A percentile compares a stretch with the other conserved stretches of the same genome.
phyloP scores from a whole-genome alignment of 2,329 filamentous ascomycete species.

The Phaeosphaeria sp. region DNA sequence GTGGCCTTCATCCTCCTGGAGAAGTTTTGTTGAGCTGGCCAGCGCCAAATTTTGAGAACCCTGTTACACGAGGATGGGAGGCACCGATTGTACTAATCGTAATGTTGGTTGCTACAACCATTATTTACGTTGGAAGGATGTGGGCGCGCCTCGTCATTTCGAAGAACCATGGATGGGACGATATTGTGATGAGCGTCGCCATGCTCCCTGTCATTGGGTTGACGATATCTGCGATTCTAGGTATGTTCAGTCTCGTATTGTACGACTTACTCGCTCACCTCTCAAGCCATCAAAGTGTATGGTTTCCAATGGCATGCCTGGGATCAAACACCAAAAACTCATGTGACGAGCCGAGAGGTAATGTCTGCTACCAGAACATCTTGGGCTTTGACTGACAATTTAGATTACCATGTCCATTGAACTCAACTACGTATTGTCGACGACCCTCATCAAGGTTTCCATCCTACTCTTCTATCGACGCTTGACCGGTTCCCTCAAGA shows the following conservation, averaged over 20 bases:
- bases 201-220: conserved; percentile 49
- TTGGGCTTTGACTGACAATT: conserved; percentile 6
- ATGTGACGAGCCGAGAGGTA: conserved; percentile 29
- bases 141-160: conserved; percentile 56
- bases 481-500: conserved; percentile 46
- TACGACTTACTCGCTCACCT: conserved; percentile 11
- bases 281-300: conserved; percentile 31
- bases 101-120: conserved; percentile 48
- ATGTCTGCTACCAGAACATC: neutral
- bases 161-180: conserved; percentile 56
- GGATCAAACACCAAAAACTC: conserved; percentile 38
- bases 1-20: conserved; percentile 47
- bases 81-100: conserved; percentile 52
- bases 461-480: conserved; percentile 52
- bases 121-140: conserved; percentile 53
- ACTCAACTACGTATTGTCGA: conserved; percentile 34
- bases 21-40: conserved; percentile 55
- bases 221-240: conserved; percentile 33
- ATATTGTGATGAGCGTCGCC: conserved; percentile 53
- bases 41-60: conserved; percentile 55
- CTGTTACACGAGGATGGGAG: conserved; percentile 52
- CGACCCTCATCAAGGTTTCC: conserved; percentile 36
- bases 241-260: conserved; percentile 14
- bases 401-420: conserved; percentile 41
- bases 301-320: conserved; percentile 43